Evolutionary conservation across 129 eudicot genomes (phyloP), one percentile per base, ranked within the genome.

Genomic region (Saussurea involucrata): DNA sequence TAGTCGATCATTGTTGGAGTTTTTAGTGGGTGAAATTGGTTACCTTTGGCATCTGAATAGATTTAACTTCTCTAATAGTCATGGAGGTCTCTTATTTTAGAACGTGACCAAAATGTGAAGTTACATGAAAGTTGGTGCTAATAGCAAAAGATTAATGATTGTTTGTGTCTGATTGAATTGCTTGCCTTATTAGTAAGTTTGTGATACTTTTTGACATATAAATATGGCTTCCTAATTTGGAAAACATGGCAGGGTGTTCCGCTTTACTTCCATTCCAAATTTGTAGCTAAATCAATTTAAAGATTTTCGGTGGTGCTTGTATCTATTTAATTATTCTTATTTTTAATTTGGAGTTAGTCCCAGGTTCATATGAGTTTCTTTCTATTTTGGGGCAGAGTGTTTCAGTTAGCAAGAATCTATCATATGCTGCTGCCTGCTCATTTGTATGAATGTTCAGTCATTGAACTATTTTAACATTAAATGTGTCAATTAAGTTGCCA

Each of bases 311-410:
- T 15, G 29, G 66, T 53, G 2, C 76, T 53, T 72, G 18, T 24
- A 72, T 61, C 18, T 27, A 53, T 28, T 49, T 28, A 36, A 34
- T 28, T 15, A 25, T 17, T 53, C 22, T 18, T 15, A 53, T 49
- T 18, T 20, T 58, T 2, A 20, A 21, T 20, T 49, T 49, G 46
- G 63, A 44, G 63, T 63, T 37, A 8, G 64, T 58, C 4, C 63
- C 64, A 20, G 27, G 63, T 63, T 75, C 25, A 37, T 63, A 40
- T 4, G 73, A 66, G 67, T 66, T 27, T 58, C 49, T 76, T 76
- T 76, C 65, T 76, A 20, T 44, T 64, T 18, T 27, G 31, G 64
- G 80, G 72, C 42, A 27, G 42, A 18, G 6, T 58, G 64, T 21
- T 58, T 20, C 60, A 17, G 60, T 58, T 57, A 58, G 24, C 66